Evolutionary conservation across 2,329 filamentous ascomycete genomes (phyloP).

Genomic region (Alternaria metachromatica): DNA sequence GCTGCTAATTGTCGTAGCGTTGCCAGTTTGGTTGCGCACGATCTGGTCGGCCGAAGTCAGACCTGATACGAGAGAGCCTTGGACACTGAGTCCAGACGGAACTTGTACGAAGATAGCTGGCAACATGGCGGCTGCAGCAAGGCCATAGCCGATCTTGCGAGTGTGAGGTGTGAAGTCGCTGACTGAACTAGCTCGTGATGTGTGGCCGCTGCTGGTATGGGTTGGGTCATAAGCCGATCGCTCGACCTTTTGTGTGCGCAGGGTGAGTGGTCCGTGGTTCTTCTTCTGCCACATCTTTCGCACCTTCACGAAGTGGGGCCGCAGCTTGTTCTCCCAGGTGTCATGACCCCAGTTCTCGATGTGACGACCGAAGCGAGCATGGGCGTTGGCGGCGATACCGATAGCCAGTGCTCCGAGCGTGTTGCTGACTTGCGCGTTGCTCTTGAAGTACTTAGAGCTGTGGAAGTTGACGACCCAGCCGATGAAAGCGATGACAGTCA

Average conservation of each 20-base stretch:
- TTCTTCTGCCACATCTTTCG: constrained; percentile 35
- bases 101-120: constrained; percentile 82
- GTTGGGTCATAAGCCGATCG: constrained; percentile 29
- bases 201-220: constrained; percentile 21
- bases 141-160: constrained; percentile 67
- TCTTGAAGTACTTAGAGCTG: constrained; percentile 68
- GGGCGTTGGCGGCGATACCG: constrained; percentile 79
- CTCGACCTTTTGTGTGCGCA: constrained; percentile 21
- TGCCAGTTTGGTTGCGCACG: constrained; percentile 54
- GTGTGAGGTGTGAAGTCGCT: constrained; percentile 37
- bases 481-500: constrained; percentile 74
- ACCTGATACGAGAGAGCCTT: constrained; percentile 63
- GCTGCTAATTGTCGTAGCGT: constrained; percentile 48
- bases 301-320: constrained; percentile 45
- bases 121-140: constrained; percentile 84
- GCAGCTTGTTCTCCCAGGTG: constrained; percentile 60
- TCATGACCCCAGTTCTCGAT: constrained; percentile 64
- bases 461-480: constrained; percentile 81
- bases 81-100: constrained; percentile 65
- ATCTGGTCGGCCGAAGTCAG: constrained; percentile 65
- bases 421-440: constrained; percentile 77
- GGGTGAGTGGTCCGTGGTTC: constrained; percentile 22
- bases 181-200: constrained; percentile 31
- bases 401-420: constrained; percentile 79
- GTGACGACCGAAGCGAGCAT: constrained; percentile 70